Evolutionary conservation across 352 stramenopile species (phyloP).

Genomic region (Phytopythium sindhum): DNA sequence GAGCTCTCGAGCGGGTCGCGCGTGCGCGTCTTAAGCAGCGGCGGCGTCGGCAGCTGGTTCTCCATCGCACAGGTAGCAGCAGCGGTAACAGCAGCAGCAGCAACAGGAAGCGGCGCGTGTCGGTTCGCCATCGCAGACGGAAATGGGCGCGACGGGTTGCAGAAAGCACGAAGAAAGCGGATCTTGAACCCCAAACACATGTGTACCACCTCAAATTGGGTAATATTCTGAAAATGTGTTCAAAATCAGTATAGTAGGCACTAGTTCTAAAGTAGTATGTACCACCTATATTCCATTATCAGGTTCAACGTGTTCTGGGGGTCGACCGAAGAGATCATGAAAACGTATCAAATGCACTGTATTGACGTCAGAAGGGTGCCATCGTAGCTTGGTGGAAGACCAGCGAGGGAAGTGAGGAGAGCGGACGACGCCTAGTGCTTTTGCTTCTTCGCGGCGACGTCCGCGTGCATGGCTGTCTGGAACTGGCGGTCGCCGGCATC

Average conservation of each 20-base stretch:
- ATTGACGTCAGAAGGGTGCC: not conserved
- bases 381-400: not conserved
- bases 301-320: not conserved
- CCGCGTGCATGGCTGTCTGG: constrained; percentile 56
- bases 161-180: not conserved
- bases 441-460: constrained; percentile 54
- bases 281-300: not conserved
- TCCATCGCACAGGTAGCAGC: constrained; percentile 6
- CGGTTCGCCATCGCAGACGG: not conserved
- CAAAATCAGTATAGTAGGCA: not conserved
- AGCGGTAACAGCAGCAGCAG: not conserved
- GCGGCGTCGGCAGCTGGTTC: constrained; percentile 24
- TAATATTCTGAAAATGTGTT: too few relatives aligned
- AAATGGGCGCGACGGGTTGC: not conserved
- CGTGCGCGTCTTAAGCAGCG: constrained; percentile 63
- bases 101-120: not conserved
- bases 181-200: not conserved
- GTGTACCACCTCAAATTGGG: too few relatives aligned
- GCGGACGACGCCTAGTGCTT: constrained; percentile 29
- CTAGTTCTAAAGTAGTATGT: not conserved
- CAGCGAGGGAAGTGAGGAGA: not conserved
- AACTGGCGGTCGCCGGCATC: constrained; percentile 85
- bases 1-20: constrained; percentile 86
- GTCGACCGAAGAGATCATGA: too few relatives aligned
- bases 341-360: not conserved